Evolutionary conservation across 2,329 filamentous ascomycete species (phyloP), one percentile per base, ranked within the genome.

Genomic region (Ceratocystis lukuohia): DNA sequence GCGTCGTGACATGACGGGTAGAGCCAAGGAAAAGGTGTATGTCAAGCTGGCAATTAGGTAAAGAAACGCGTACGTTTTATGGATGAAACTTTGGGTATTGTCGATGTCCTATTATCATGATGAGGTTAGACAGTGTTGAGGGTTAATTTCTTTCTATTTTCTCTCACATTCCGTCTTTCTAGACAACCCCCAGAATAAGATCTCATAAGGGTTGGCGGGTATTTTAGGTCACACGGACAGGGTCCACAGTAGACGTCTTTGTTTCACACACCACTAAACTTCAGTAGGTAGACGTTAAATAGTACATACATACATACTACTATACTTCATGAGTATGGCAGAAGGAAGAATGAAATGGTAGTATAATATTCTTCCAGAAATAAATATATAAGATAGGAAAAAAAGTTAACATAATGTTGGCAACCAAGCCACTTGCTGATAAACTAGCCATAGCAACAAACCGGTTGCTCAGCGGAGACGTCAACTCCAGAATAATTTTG

Each of bases 1-100:
- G 72, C 78, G 76, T 70, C 78, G 77, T 67, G 77, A 76, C 78
- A 80, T 80, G 33, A 65, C 22, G 45, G 28, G 22, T 25, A 61
- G 7, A 41, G 37, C 12, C 37, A 41, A 41, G 5, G 37, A 41
- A 41, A 41, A 41, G 3, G 37, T 4, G 3, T 41, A 41, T 41
- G 0, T 41, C 12, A 41, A 15, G 10, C 3, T 41, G 0, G 37
- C 10, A 41, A 15, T 15, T 41, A 41, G 12, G 37, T 12, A 41
- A 8, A 41, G 37, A 41, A 41, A 12, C 12, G 37, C 10, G 37
- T 41, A 3, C 12, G 8, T 41, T 41, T 41, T 1, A 15, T 41
- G 10, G 37, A 15, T 59, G 7, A 33, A 59, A n/a, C 28, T 59
- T 37, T 10, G 33, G 3, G 10, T 17, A 5, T 53, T 53, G 48